Evolutionary conservation across 2,329 filamentous ascomycete species (phyloP), one percentile per base, ranked within the genome.

Genomic region (Epichloe uncinata): DNA sequence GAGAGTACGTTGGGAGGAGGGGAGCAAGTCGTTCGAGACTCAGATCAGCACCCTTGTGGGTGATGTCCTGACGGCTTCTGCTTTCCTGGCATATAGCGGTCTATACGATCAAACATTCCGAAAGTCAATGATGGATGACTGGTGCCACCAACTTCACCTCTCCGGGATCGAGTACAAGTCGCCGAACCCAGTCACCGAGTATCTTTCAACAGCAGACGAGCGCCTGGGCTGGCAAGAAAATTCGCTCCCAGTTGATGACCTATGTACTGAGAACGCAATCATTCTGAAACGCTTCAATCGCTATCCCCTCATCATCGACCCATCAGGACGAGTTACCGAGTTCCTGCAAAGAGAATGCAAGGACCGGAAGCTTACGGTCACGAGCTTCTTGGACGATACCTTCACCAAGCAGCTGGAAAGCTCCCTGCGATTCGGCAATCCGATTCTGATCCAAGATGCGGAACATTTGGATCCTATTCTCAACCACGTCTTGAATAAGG

Each of bases 331-430:
- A 56, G 88, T 91, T 20, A 93, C 88, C 0, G 93, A 98, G 60
- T 98, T 97, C 73, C 66, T 98, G 61, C 87, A 95, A 67, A 91
- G 90, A 62, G 88, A 97, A 69, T 93, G 85, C 75, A 91, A 91
- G 63, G 89, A 95, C 48, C 82, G 91, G 51, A 87, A 90, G 48
- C 79, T 98, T 52, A 98, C 91, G 0, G 87, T 98, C 47, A 98
- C 93, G 0, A 97, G 93, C 68, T 98, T 98, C 78, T 69, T 98
- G 63, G 94, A 98, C 62, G 91, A 95, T 63, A 94, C 88, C 0
- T 98, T 98, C 65, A 93, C 93, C 54, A 98, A 98, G 69, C 93
- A 98, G 65, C 75, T 98, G 15, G 93, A 98, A 70, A 97, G 90
- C 62, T 93, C 93, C 16, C 75, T 98, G 54, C 87, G 93, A 63